Percentiles rank a stretch among this genome's conserved stretches.
phyloP scores from a whole-genome alignment of 768 basidiomycete genomes.

The Pisolithus albus region DNA sequence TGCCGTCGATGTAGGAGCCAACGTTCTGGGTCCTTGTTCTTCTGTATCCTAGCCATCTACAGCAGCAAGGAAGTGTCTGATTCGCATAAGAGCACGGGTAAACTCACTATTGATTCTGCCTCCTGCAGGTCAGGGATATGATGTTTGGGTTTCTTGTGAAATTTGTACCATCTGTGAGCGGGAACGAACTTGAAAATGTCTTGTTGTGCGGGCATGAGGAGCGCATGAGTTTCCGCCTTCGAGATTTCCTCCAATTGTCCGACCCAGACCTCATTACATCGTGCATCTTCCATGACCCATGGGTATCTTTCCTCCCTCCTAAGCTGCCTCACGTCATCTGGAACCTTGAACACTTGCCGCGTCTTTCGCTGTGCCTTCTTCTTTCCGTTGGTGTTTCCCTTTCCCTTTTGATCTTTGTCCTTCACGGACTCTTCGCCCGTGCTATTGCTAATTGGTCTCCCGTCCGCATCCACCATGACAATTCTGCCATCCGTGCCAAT shows the following conservation, averaged over 20 bases:
- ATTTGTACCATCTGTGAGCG: conserved; percentile 87
- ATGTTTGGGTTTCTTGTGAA: conserved; percentile 78
- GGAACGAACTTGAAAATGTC: conserved; percentile 86
- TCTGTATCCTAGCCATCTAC: conserved; percentile 42
- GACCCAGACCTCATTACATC: conserved; percentile 67
- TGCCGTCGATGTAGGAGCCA: conserved; percentile 61
- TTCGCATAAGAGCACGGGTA: background rate
- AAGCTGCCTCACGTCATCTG: conserved; percentile 71
- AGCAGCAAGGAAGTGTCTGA: background rate
- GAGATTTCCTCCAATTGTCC: conserved; percentile 75
- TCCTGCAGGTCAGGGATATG: conserved; percentile 60
- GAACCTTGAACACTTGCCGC: conserved; percentile 73
- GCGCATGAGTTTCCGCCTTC: conserved; percentile 65
- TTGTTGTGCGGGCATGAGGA: conserved; percentile 79
- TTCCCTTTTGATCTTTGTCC: conserved; percentile 37
- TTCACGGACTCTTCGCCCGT: conserved; percentile 26
- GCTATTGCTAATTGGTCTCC: conserved; percentile 50
- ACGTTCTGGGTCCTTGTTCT: conserved; percentile 68
- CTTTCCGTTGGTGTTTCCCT: conserved; percentile 42
- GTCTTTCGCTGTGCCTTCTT: conserved; percentile 80
- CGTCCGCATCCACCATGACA: conserved; percentile 79
- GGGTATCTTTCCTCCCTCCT: conserved; percentile 83
- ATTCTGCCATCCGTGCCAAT: conserved; percentile 68
- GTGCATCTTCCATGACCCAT: conserved; percentile 85
- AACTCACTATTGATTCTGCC: conserved; percentile 60